Evolutionary conservation across 2,329 filamentous ascomycete genomes (phyloP).

Genomic region (Fusarium duplospermum): DNA sequence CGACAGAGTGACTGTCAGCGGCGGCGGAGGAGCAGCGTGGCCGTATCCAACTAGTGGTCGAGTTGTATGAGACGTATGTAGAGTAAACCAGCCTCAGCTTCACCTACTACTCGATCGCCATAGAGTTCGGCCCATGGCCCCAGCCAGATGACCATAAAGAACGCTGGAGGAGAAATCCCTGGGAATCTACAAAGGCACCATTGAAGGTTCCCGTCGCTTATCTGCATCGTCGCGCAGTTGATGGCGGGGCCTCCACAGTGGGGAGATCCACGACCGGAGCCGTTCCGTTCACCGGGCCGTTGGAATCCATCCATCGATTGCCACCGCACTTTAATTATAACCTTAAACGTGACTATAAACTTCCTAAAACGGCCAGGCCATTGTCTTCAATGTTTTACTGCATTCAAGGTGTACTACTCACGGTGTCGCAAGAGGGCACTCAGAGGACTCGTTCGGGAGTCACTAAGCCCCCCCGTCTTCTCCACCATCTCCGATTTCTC

Average conservation of each 20-base stretch:
- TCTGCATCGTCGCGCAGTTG: neutral
- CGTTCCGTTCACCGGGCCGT: neutral
- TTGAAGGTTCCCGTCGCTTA: neutral
- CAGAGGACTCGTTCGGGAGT: too few relatives aligned
- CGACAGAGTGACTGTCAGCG: too few relatives aligned
- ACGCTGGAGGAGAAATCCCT: neutral
- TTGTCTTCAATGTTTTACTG: neutral
- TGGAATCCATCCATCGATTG: neutral
- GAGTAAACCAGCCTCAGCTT: neutral
- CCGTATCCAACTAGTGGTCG: too few relatives aligned
- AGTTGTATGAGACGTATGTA: fast-evolving
- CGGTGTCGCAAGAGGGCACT: too few relatives aligned
- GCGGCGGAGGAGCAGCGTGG: too few relatives aligned
- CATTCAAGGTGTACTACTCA: too few relatives aligned
- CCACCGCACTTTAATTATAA: neutral
- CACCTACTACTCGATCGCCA: neutral
- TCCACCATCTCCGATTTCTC: neutral
- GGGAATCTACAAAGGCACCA: too few relatives aligned
- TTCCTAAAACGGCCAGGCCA: neutral
- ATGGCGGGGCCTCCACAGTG: too few relatives aligned
- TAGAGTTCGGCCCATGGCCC: neutral
- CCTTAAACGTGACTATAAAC: neutral
- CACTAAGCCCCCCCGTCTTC: too few relatives aligned
- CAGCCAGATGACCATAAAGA: neutral
- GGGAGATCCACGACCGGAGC: neutral